Evolutionary conservation across 495 filamentous ascomycete genomes (phyloP).

Genomic region (Chaetomidium leptoderma): DNA sequence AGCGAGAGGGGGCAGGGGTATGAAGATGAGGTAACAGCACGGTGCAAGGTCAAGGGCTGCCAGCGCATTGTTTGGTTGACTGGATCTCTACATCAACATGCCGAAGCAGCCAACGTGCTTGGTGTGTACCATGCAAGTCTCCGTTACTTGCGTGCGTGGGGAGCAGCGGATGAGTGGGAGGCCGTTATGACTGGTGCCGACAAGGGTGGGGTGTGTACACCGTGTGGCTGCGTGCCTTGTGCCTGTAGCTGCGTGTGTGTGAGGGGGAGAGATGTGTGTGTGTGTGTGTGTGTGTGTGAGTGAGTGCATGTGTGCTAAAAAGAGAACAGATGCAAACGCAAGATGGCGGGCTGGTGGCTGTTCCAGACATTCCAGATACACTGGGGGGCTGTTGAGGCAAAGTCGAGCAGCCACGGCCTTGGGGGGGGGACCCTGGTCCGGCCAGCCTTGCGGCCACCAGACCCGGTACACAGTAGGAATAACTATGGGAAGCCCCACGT

Average conservation of each 20-base stretch:
- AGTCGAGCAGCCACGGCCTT: constrained; percentile 5
- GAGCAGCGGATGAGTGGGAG: neutral
- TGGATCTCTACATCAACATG: constrained; percentile 16
- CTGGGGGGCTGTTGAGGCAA: neutral
- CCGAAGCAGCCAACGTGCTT: constrained; percentile 14
- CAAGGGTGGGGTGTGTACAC: constrained; percentile 14
- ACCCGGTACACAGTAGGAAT: neutral
- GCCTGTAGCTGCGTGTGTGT: constrained; percentile 26
- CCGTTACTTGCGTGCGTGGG: constrained; percentile 17
- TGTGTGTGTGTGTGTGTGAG: constrained; percentile 11
- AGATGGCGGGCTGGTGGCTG: constrained; percentile 18
- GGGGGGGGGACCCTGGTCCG: neutral
- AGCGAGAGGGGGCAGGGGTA: neutral
- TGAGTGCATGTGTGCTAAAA: constrained; percentile 11
- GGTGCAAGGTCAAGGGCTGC: constrained; percentile 23
- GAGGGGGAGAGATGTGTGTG: constrained; percentile 16
- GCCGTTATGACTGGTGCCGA: neutral
- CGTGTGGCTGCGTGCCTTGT: constrained; percentile 18
- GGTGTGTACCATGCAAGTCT: constrained; percentile 14
- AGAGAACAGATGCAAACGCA: constrained; percentile 21
- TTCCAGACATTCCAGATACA: constrained; percentile 17
- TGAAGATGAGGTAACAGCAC: constrained; percentile 1
- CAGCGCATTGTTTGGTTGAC: constrained; percentile 29
- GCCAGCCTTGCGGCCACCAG: constrained; percentile 9
- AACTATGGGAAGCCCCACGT: neutral